Evolutionary conservation across 768 basidiomycete genomes (phyloP).

Genomic region (Crepidotus variabilis): DNA sequence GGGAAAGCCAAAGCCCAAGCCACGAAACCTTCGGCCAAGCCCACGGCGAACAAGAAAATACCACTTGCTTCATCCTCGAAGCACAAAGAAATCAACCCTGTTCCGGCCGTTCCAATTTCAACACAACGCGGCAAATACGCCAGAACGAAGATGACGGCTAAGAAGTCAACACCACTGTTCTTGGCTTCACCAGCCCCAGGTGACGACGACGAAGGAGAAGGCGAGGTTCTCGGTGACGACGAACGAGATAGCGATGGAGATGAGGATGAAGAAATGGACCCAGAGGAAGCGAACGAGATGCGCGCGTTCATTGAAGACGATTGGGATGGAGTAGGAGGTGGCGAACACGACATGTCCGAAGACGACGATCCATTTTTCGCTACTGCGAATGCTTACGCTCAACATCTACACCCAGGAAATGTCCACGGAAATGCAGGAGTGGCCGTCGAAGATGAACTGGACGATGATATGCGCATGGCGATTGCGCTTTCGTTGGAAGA

Average conservation of each 20-base stretch:
- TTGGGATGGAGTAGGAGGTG: too few relatives aligned
- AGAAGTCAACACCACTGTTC: background rate
- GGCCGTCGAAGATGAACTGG: background rate
- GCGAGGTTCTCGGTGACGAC: background rate
- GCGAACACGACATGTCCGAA: too few relatives aligned
- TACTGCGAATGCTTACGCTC: too few relatives aligned
- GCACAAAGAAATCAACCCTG: too few relatives aligned
- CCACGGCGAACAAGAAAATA: too few relatives aligned
- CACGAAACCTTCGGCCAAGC: too few relatives aligned
- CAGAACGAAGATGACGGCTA: background rate
- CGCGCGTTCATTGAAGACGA: background rate
- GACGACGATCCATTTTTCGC: background rate
- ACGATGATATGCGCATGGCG: background rate
- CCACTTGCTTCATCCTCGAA: too few relatives aligned
- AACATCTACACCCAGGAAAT: too few relatives aligned
- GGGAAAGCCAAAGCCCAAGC: background rate
- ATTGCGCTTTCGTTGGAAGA: background rate
- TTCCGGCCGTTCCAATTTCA: background rate
- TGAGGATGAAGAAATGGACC: background rate
- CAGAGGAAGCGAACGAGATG: background rate
- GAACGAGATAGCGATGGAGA: background rate
- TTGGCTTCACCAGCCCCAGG: background rate
- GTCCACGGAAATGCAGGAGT: background rate
- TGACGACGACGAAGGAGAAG: slow-evolving; percentile 9
- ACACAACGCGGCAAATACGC: background rate